phyloP scores from a whole-genome alignment of 2,329 filamentous ascomycete genomes.

The Escovopsis sp. region DNA sequence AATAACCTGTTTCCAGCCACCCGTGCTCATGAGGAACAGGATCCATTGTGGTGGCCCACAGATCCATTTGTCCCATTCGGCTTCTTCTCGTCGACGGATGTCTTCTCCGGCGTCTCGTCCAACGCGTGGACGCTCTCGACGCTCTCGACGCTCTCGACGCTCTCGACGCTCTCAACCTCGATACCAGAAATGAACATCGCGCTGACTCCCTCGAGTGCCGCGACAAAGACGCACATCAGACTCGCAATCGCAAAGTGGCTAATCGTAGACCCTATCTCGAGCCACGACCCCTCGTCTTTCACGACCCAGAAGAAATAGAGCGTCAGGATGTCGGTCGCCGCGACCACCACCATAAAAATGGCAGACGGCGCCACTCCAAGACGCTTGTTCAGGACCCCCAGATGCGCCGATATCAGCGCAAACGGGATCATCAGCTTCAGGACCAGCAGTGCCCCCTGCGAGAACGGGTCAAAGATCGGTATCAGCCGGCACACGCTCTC shows the following conservation, averaged over 20 bases:
- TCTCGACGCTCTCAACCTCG: constrained; percentile 33
- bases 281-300: constrained; percentile 88
- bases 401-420: constrained; percentile 76
- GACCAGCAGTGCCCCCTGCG: constrained; percentile 72
- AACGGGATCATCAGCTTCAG: constrained; percentile 91
- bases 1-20: no score
- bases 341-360: constrained; percentile 90
- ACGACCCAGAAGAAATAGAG: constrained; percentile 98
- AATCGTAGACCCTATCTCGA: constrained; percentile 95
- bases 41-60: no score
- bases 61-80: no score
- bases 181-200: constrained; percentile 71
- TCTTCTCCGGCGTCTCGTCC: no score
- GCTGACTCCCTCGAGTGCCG: constrained; percentile 71
- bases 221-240: constrained; percentile 78
- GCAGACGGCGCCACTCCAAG: constrained; percentile 76
- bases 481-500: constrained; percentile 80
- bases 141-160: no score
- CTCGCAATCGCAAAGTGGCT: constrained; percentile 92
- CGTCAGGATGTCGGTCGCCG: constrained; percentile 78
- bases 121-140: no score
- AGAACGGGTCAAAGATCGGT: constrained; percentile 87
- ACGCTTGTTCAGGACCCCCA: constrained; percentile 80
- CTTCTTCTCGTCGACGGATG: no score
- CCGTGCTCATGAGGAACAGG: no score